These are phyloP conservation scores for Solanum raphanifolium DNA, from an alignment of 257 asterid genomes.

Conservation along the genomic window DNA sequence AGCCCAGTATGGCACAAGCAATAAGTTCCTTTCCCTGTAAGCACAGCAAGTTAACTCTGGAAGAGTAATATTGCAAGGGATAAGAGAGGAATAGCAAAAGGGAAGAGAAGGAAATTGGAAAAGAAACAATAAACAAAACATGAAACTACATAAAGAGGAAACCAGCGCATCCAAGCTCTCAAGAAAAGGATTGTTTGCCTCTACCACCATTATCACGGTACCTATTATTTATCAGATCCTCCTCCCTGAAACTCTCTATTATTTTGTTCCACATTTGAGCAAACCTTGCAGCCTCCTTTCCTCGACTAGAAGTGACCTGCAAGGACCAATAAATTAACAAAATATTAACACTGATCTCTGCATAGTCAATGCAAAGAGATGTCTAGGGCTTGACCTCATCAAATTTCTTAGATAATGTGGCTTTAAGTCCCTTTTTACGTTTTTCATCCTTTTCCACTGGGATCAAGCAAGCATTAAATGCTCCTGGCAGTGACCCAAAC, in stretches of 20 bases:
- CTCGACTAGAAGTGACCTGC: conserved; percentile 70
- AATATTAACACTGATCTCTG: not conserved
- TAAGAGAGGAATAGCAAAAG: not conserved
- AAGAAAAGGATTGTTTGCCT: not conserved
- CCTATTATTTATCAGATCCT: conserved; percentile 85
- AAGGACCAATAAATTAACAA: conserved; percentile 13
- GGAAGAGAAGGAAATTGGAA: not conserved
- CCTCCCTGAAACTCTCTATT: conserved; percentile 93
- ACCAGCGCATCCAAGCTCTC: not conserved
- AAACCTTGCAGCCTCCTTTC: conserved; percentile 74
- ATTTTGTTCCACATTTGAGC: conserved; percentile 99
- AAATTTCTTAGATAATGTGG: conserved; percentile 67
- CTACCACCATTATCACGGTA: conserved; percentile 1
- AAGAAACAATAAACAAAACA: not conserved
- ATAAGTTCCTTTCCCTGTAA: conserved; percentile 76
- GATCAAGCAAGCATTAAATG: conserved; percentile 71
- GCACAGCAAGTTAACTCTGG: not conserved
- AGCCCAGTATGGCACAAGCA: conserved; percentile 91
- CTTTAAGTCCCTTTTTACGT: conserved; percentile 64
- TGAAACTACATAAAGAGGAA: not conserved
- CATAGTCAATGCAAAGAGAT: not conserved
- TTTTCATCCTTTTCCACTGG: conserved; percentile 60
- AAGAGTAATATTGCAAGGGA: not conserved
- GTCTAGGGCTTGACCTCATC: conserved; percentile 40
- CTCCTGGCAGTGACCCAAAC: conserved; percentile 81